These are phyloP conservation scores for Trametes cubensis DNA, from an alignment of 768 basidiomycete genomes.

Conservation along the genomic window DNA sequence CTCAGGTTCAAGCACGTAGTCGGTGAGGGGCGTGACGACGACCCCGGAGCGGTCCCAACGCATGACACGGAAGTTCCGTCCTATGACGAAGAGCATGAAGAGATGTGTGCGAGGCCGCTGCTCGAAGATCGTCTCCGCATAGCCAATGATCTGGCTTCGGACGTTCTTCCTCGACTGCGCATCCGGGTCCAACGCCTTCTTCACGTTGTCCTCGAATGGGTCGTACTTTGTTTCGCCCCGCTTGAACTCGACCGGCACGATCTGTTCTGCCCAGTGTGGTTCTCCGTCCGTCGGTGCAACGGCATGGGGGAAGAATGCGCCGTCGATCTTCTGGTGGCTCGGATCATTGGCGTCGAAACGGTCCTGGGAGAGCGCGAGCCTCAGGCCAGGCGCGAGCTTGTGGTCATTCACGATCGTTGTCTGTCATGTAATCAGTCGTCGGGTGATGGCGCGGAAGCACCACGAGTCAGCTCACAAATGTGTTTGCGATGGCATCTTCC, in stretches of 20 bases:
- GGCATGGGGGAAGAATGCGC: no score
- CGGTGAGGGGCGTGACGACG: background rate
- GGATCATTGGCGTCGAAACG: no score
- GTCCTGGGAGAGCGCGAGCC: background rate
- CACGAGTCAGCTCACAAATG: background rate
- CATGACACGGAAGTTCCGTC: background rate
- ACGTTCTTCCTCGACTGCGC: background rate
- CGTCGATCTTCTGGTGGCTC: no score
- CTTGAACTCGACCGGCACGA: background rate
- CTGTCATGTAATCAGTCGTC: background rate
- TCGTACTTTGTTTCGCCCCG: background rate
- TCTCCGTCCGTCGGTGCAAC: no score
- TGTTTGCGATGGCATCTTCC: background rate
- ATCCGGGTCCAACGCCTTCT: background rate
- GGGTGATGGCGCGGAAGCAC: no score
- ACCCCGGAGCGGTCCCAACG: constrained; percentile 1
- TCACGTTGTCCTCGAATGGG: background rate
- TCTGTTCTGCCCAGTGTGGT: background rate
- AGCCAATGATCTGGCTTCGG: background rate
- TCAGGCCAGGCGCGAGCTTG: background rate
- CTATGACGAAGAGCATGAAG: background rate
- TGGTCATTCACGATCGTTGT: background rate
- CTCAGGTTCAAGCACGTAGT: background rate
- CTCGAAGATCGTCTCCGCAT: background rate
- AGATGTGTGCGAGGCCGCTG: background rate